phyloP scores from a whole-genome alignment of 345 rosid species.

The Cardamine resedifolia region DNA sequence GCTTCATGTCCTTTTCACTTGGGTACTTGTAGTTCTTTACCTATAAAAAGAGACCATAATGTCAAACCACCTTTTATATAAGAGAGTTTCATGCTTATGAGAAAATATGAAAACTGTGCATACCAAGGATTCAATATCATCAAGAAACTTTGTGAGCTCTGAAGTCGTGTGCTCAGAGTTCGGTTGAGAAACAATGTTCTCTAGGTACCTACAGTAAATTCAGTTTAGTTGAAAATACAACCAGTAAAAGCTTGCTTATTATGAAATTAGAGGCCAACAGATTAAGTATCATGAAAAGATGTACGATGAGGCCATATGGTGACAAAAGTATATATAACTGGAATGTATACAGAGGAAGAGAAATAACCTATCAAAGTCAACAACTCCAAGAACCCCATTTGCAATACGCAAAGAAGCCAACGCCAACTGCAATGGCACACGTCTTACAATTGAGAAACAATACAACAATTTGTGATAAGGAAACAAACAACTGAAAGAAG shows the following conservation, averaged over 20 bases:
- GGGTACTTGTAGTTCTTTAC: slow-evolving; percentile 68
- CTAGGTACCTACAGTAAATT: slow-evolving; percentile 55
- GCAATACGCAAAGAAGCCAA: slow-evolving; percentile 74
- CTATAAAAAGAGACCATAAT: slow-evolving; percentile 36
- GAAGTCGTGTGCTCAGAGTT: slow-evolving; percentile 51
- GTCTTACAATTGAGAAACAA: slow-evolving; percentile 11
- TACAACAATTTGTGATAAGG: not conserved
- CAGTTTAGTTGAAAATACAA: not conserved
- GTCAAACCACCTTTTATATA: slow-evolving; percentile 6
- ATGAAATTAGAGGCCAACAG: not conserved
- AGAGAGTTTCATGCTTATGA: not conserved
- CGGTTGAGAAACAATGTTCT: slow-evolving; percentile 54
- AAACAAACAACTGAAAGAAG: not conserved
- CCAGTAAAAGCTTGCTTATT: slow-evolving; percentile 2
- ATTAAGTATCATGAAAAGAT: not conserved
- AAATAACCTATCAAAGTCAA: slow-evolving; percentile 77
- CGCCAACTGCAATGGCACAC: slow-evolving; percentile 60
- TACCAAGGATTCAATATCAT: slow-evolving; percentile 66
- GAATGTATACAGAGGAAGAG: not conserved
- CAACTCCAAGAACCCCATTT: slow-evolving; percentile 54
- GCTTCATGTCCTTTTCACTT: slow-evolving; percentile 94
- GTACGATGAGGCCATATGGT: slow-evolving; percentile 8
- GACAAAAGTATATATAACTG: not conserved
- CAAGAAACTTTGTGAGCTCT: slow-evolving; percentile 58
- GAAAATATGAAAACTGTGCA: not conserved